These are phyloP conservation scores for Diaporthe longicolla DNA, from an alignment of 2,329 filamentous ascomycete species.

Conservation along the genomic window DNA sequence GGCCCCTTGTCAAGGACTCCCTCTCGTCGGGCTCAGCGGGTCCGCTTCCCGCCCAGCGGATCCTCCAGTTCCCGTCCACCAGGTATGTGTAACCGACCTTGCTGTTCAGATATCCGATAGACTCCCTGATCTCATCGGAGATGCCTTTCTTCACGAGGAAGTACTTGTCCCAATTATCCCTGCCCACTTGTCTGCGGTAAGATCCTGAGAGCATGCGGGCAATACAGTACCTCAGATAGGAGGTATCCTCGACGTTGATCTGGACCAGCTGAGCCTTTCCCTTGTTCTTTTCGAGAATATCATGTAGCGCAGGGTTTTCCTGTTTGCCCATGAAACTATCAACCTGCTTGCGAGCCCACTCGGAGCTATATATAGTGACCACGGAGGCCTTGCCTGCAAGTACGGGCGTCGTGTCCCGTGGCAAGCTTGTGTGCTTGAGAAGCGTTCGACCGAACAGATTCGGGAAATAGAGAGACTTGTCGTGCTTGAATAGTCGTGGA, in stretches of 20 bases:
- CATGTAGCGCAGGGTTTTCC: constrained; percentile 78
- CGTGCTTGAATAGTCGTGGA: constrained; percentile 84
- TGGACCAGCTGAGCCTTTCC: constrained; percentile 81
- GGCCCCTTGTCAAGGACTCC: constrained; percentile 74
- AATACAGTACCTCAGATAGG: constrained; percentile 70
- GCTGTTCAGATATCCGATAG: constrained; percentile 82
- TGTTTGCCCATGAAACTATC: constrained; percentile 76
- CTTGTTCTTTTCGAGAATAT: constrained; percentile 67
- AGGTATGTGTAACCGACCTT: constrained; percentile 96
- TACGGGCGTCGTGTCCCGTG: constrained; percentile 80
- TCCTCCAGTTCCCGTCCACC: constrained; percentile 87
- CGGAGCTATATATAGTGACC: constrained; percentile 84
- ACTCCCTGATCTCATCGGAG: constrained; percentile 73
- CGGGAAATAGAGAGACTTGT: constrained; percentile 91
- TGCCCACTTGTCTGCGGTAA: constrained; percentile 63
- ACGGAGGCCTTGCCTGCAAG: constrained; percentile 82
- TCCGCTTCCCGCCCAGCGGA: constrained; percentile 94
- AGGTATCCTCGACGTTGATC: constrained; percentile 90
- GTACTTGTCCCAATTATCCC: constrained; percentile 71
- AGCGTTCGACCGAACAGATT: constrained; percentile 89
- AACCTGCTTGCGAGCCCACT: constrained; percentile 89
- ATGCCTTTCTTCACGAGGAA: constrained; percentile 72
- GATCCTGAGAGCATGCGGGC: constrained; percentile 69
- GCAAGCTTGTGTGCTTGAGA: constrained; percentile 62
- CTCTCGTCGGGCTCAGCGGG: constrained; percentile 75